Evolutionary conservation across 441 rosid species (phyloP).

Genomic region (Euphorbia celastroides): DNA sequence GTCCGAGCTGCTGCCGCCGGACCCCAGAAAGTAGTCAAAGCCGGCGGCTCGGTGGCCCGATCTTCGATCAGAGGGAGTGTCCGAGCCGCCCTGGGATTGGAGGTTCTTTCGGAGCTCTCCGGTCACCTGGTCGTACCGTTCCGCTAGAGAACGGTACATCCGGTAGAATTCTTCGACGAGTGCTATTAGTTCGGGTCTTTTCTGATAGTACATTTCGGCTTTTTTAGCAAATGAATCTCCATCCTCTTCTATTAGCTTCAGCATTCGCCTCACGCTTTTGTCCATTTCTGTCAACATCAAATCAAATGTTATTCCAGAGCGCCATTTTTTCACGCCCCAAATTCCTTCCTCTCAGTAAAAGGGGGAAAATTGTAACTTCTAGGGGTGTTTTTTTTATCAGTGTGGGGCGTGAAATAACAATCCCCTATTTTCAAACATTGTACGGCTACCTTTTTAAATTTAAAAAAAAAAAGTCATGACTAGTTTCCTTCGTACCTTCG

Average conservation of each 20-base stretch:
- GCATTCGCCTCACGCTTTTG: slow-evolving; percentile 60
- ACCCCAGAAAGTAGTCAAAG: slow-evolving; percentile 71
- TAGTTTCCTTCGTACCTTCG: slow-evolving; percentile 55
- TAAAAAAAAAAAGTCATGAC: background rate
- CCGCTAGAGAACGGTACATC: slow-evolving; percentile 81
- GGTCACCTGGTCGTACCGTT: slow-evolving; percentile 76
- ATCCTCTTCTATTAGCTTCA: slow-evolving; percentile 86
- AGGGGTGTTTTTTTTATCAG: too few relatives aligned
- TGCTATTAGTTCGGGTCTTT: slow-evolving; percentile 71
- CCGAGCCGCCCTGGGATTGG: slow-evolving; percentile 69
- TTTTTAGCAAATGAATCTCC: slow-evolving; percentile 89
- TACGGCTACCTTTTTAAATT: too few relatives aligned
- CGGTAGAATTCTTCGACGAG: slow-evolving; percentile 83
- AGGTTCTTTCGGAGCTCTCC: slow-evolving; percentile 77
- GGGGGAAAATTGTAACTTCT: too few relatives aligned
- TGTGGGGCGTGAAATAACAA: too few relatives aligned
- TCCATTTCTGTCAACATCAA: slow-evolving; percentile 67
- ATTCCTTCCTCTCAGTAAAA: too few relatives aligned
- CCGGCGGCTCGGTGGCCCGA: slow-evolving; percentile 88
- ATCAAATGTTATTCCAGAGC: too few relatives aligned
- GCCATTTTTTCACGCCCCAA: too few relatives aligned
- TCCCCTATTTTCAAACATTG: too few relatives aligned
- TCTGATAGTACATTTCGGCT: slow-evolving; percentile 89
- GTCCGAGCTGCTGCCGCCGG: slow-evolving; percentile 56
- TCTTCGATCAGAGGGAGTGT: slow-evolving; percentile 32